Evolutionary conservation across 1,284 basidiomycete species (phyloP).

Genomic region (Ustilago tritici): DNA sequence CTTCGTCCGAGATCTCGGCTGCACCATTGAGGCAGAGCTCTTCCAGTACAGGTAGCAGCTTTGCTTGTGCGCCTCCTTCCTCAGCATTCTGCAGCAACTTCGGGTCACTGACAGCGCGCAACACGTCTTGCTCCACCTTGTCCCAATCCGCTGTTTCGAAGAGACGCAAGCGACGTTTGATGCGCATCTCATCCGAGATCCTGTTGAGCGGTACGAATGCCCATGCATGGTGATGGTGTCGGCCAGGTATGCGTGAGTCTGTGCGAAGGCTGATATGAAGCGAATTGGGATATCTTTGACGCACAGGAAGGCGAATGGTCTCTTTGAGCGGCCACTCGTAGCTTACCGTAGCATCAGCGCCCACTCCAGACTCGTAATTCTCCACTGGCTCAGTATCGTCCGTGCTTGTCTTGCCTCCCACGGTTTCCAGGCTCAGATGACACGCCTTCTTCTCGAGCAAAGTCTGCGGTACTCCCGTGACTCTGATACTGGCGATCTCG

Average conservation of each 20-base stretch:
- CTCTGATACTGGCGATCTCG: constrained; percentile 49
- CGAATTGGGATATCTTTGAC: constrained; percentile 48
- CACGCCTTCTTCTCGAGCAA: constrained; percentile 51
- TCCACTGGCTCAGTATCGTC: constrained; percentile 33
- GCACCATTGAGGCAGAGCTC: constrained; percentile 41
- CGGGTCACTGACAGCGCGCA: constrained; percentile 41
- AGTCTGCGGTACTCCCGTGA: constrained; percentile 35
- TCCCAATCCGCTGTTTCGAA: constrained; percentile 52
- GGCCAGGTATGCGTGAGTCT: constrained; percentile 57
- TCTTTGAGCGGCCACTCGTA: constrained; percentile 50
- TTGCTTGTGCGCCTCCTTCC: constrained; percentile 10
- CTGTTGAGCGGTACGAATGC: constrained; percentile 56
- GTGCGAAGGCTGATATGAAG: constrained; percentile 55
- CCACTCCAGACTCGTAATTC: constrained; percentile 42
- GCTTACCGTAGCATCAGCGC: constrained; percentile 40
- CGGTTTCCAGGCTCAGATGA: constrained; percentile 54
- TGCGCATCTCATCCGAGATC: constrained; percentile 47
- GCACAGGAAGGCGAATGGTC: constrained; percentile 44
- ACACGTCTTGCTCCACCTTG: constrained; percentile 56
- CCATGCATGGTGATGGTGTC: constrained; percentile 48
- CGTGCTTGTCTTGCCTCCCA: constrained; percentile 53
- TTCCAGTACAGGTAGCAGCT: constrained; percentile 50
- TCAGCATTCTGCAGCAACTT: constrained; percentile 28
- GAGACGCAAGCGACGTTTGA: constrained; percentile 40
- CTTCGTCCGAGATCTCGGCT: constrained; percentile 31